Conservation (phyloP, 148 eudicot genomes). For the Rhododendron kiyosumense region DNA sequence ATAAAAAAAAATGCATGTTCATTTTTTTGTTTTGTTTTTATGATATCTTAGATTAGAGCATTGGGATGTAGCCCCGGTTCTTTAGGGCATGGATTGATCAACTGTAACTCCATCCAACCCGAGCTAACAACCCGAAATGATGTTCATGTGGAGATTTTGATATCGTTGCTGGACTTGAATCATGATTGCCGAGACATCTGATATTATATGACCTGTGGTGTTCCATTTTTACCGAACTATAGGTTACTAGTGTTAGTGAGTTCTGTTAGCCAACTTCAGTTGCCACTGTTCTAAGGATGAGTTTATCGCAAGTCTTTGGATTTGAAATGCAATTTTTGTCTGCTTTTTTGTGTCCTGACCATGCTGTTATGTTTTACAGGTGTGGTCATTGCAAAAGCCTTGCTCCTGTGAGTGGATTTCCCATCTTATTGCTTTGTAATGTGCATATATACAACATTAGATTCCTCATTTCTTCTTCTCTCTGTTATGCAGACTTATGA, state of each 20-base stretch:
- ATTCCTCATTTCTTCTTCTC: constrained; percentile 3
- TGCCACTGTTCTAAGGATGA: neutral
- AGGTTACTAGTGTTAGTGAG: neutral
- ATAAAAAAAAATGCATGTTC: too few species aligned
- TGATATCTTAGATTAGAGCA: neutral
- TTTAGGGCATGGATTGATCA: neutral
- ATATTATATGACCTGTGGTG: neutral
- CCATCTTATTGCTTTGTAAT: constrained; percentile 1
- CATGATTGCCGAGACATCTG: neutral
- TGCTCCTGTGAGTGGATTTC: constrained; percentile 72
- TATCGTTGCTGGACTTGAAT: neutral
- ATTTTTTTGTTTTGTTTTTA: neutral
- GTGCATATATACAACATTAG: neutral
- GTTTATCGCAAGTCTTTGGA: neutral
- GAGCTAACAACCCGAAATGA: neutral
- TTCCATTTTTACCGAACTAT: neutral
- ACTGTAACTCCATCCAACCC: neutral
- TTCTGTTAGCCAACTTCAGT: neutral
- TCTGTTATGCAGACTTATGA: constrained; percentile 63
- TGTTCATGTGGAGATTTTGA: neutral
- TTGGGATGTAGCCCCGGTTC: neutral
- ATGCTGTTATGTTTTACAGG: constrained; percentile 42
- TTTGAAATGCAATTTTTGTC: neutral
- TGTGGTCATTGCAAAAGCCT: constrained; percentile 97
- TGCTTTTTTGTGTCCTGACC: constrained; percentile 8